phyloP scores from a whole-genome alignment of 305 asterid genomes.

The Rubia tinctorum region DNA sequence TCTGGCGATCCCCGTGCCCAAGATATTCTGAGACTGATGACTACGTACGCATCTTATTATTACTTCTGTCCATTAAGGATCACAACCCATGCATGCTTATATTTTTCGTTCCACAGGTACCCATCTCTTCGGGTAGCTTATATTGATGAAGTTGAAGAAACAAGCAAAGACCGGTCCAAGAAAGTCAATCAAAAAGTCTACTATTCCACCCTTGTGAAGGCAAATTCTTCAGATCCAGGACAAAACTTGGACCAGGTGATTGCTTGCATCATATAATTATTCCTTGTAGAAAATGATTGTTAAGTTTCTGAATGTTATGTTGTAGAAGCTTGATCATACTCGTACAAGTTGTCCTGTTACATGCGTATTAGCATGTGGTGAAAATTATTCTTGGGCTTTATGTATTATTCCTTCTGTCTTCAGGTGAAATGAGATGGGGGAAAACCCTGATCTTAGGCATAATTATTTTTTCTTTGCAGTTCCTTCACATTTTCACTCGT shows the following conservation, averaged over 20 bases:
- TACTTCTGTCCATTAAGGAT: background rate
- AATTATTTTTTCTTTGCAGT: background rate
- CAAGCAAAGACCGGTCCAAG: slow-evolving; percentile 74
- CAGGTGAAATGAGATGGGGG: background rate
- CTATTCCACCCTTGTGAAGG: slow-evolving; percentile 93
- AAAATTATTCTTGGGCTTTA: background rate
- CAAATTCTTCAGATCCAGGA: slow-evolving; percentile 81
- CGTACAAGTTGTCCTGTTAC: background rate
- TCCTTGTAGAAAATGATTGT: background rate
- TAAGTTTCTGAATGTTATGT: background rate
- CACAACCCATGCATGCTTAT: slow-evolving; percentile 2
- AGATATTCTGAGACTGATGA: slow-evolving; percentile 90
- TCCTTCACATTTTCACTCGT: background rate
- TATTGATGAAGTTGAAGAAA: slow-evolving; percentile 98
- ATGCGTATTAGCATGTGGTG: background rate
- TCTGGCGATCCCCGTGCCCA: slow-evolving; percentile 92
- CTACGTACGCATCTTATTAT: slow-evolving; percentile 52
- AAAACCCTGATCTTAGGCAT: background rate
- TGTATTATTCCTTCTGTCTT: background rate
- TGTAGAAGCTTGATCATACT: background rate
- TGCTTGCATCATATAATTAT: background rate
- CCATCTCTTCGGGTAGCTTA: slow-evolving; percentile 98
- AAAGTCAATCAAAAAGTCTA: slow-evolving; percentile 85
- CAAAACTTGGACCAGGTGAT: slow-evolving; percentile 97
- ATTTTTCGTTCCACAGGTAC: slow-evolving; percentile 44